phyloP scores from a whole-genome alignment of 805 yeast species.

The Yarrowia sp. region DNA sequence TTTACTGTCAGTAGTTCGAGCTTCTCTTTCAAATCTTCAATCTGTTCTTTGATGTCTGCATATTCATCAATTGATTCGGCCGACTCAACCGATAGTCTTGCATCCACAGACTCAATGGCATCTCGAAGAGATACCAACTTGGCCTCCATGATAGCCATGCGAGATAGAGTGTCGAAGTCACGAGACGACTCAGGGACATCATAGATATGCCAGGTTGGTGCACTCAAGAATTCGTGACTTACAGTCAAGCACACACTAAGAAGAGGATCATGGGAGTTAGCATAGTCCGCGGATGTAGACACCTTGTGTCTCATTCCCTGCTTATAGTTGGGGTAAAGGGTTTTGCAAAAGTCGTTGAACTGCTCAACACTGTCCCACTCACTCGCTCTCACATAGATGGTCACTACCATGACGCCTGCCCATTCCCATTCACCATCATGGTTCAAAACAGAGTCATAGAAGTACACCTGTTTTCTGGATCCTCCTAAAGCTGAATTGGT shows the following conservation, averaged over 20 bases:
- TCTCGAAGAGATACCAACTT: slow-evolving; percentile 7
- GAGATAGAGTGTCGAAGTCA: slow-evolving; percentile 6
- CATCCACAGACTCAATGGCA: slow-evolving; percentile 3
- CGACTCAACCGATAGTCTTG: not conserved
- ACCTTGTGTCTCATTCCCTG: slow-evolving; percentile 3
- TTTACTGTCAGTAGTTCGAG: not conserved
- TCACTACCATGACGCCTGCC: not conserved
- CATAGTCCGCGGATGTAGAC: not conserved
- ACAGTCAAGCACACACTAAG: not conserved
- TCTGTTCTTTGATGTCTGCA: not conserved
- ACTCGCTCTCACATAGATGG: not conserved
- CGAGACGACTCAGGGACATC: slow-evolving; percentile 13
- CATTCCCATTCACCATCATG: slow-evolving; percentile 15
- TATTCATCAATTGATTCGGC: not conserved
- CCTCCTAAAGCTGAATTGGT: not conserved
- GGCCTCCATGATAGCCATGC: slow-evolving; percentile 12
- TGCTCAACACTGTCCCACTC: slow-evolving; percentile 7
- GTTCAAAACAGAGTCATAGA: slow-evolving; percentile 3
- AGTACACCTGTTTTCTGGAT: not conserved
- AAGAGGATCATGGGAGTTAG: not conserved
- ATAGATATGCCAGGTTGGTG: not conserved
- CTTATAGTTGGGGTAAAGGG: not conserved
- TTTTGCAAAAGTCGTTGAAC: slow-evolving; percentile 5
- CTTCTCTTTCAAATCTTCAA: not conserved
- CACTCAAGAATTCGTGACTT: not conserved